Evolutionary conservation across 2,329 filamentous ascomycete genomes (phyloP).

Genomic region (Plenodomus lindquistii): DNA sequence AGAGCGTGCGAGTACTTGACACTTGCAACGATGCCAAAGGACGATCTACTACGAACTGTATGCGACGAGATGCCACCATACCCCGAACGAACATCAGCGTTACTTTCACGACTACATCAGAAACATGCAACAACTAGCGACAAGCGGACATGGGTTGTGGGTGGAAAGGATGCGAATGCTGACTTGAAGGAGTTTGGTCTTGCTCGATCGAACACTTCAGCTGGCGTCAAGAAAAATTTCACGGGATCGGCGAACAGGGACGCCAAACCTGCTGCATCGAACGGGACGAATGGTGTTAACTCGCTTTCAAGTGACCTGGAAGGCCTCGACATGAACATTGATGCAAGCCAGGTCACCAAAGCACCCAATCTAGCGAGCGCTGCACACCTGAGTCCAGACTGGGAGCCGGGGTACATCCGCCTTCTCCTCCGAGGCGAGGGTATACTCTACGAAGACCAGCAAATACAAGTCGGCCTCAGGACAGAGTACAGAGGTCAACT

Average conservation of each 20-base stretch:
- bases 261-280: conserved; percentile 29
- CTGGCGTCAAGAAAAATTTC: conserved; percentile 84
- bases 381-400: conserved; percentile 89
- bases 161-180: conserved; percentile 89
- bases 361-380: conserved; percentile 87
- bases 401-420: conserved; percentile 87
- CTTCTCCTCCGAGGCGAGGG: conserved; percentile 81
- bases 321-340: conserved; percentile 76
- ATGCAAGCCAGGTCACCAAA: conserved; percentile 62
- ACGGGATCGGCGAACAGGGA: conserved; percentile 54
- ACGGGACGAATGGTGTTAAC: conserved; percentile 55
- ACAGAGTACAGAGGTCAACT: conserved; percentile 96
- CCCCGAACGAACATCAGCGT: conserved; percentile 87
- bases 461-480: conserved; percentile 88
- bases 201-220: conserved; percentile 64
- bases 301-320: conserved; percentile 64
- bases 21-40: conserved; percentile 80
- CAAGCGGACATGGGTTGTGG: conserved; percentile 96
- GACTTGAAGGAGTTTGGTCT: conserved; percentile 79
- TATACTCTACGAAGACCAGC: conserved; percentile 90
- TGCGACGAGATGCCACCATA: conserved; percentile 99
- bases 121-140: conserved; percentile 93
- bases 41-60: conserved; percentile 88
- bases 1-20: conserved; percentile 93
- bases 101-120: conserved; percentile 89